phyloP scores from a whole-genome alignment of 257 asterid genomes.

The Avicennia marina region DNA sequence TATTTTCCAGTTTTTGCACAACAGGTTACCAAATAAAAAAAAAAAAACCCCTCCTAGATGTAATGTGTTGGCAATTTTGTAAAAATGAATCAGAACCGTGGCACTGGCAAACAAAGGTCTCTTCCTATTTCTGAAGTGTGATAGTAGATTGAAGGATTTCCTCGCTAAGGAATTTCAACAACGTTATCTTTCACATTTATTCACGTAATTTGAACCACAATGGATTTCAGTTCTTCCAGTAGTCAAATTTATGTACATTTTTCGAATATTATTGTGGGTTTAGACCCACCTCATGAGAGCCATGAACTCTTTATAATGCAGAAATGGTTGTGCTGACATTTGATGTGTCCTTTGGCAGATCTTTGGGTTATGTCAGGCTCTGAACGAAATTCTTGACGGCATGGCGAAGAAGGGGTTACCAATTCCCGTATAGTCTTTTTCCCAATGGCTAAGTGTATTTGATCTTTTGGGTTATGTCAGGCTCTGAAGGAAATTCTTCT shows the following conservation, averaged over 20 bases:
- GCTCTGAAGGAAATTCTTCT: no score
- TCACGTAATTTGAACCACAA: no score
- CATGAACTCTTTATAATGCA: background rate
- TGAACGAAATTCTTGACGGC: constrained; percentile 85
- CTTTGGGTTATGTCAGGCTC: constrained; percentile 89
- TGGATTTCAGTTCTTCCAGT: no score
- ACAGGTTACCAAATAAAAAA: no score
- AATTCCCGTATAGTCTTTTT: constrained; percentile 52
- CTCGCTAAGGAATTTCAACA: background rate
- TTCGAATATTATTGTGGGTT: no score
- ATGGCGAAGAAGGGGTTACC: constrained; percentile 96
- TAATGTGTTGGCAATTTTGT: background rate
- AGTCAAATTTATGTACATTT: no score
- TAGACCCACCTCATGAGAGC: background rate
- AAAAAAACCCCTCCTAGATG: no score
- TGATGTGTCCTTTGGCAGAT: constrained; percentile 43
- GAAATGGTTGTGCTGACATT: constrained; percentile 12
- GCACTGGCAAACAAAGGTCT: background rate
- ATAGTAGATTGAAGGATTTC: no score
- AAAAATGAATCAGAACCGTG: background rate
- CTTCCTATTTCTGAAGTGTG: background rate
- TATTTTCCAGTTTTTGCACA: no score
- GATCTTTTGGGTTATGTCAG: no score
- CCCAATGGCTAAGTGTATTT: background rate
- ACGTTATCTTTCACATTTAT: background rate